Evolutionary conservation across 2,329 filamentous ascomycete species (phyloP), one percentile per base, ranked within the genome.

Genomic region (Ophiostoma tasmaniense): DNA sequence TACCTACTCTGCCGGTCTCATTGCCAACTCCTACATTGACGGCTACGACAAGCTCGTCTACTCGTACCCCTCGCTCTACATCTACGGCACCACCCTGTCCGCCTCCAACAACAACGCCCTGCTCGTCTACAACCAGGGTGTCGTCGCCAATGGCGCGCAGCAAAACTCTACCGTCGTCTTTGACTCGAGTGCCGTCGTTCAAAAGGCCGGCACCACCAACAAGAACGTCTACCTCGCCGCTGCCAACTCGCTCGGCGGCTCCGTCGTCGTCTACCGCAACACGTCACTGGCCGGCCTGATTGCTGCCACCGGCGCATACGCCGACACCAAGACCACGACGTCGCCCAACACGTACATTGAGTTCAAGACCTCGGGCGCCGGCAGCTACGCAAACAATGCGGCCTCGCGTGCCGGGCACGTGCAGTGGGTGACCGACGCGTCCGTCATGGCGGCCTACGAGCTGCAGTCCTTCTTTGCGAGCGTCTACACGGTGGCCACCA

Each of bases 1-100:
- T 1, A 74, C 69, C 8, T 71, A 74, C 2, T 78, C 79, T 2
- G 74, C 78, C 0, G 77, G 75, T 0, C 71, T 83, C 33, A 76
- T 83, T 30, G 79, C 79, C 10, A 77, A 81, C 71, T 81, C 79
- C 0, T 82, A 81, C 68, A 75, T 83, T 10, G 79, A 82, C 69
- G 80, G 79, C 1, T 71, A 75, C 6, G 78, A 80, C 66, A 81
- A 81, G 71, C 71, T 80, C 1, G 76, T 83, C 66, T 79, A 78
- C 69, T 77, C 78, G 45, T 79, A 77, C 13, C 76, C 78, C 0
- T 78, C 78, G 13, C 69, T 80, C 0, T 82, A 82, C 68, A 71
- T 83, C 0, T 83, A 79, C 69, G 76, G 77, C 11, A 79, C 81
- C 0, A 80, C 77, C 0, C 79, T 83, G 66, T 77, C 79, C 0